Conservation (phyloP, 495 filamentous ascomycete genomes). For the Aspergillus olivimuriae region DNA sequence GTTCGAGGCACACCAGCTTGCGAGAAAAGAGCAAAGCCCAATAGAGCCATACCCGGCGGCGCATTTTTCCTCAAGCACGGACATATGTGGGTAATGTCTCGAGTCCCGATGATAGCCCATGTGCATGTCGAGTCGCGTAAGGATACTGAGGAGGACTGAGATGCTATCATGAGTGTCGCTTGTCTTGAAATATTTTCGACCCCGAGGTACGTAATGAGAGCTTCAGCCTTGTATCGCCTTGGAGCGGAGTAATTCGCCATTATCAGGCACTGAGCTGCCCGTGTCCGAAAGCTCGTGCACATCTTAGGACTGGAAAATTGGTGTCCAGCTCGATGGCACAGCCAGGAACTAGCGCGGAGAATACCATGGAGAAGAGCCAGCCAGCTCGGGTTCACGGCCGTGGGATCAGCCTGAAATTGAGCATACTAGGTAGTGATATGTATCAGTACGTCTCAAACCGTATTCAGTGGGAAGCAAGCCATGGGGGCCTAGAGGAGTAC, state of each 20-base stretch:
- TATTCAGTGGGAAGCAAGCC: not conserved
- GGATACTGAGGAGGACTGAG: constrained; percentile 18
- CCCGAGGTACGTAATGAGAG: constrained; percentile 19
- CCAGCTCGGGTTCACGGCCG: constrained; percentile 10
- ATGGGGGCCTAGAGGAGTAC: constrained; percentile 5
- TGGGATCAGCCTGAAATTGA: constrained; percentile 16
- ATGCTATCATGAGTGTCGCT: constrained; percentile 18
- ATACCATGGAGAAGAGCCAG: constrained; percentile 12
- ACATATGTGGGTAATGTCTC: too few species aligned
- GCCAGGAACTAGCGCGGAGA: constrained; percentile 8
- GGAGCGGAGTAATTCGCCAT: constrained; percentile 20
- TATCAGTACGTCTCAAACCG: not conserved
- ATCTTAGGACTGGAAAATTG: too few species aligned
- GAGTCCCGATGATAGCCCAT: too few species aligned
- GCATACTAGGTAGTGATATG: constrained; percentile 11
- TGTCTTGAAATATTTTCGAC: constrained; percentile 18
- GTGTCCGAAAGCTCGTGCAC: constrained; percentile 7
- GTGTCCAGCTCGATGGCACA: too few species aligned
- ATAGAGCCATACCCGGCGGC: too few species aligned
- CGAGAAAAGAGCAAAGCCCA: too few species aligned
- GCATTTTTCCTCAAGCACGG: too few species aligned
- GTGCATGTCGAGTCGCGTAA: constrained; percentile 22
- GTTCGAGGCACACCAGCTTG: too few species aligned
- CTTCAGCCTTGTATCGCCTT: constrained; percentile 21
- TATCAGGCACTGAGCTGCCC: constrained; percentile 21